Evolutionary conservation across 1,284 basidiomycete species (phyloP).

Genomic region (Ceratobasidium sp.): DNA sequence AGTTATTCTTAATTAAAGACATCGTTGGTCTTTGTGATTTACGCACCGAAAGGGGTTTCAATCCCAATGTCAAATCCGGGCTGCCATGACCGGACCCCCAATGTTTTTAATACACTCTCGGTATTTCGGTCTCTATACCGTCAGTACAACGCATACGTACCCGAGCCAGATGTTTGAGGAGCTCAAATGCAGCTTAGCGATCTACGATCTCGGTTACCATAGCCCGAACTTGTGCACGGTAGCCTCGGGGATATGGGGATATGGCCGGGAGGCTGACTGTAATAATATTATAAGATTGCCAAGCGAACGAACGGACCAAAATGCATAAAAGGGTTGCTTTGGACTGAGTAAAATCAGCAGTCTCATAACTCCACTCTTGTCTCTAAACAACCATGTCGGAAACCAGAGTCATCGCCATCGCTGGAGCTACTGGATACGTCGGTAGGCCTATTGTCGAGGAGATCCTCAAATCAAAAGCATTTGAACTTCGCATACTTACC

Average conservation of each 20-base stretch:
- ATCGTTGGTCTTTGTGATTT: no score
- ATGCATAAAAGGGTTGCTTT: background rate
- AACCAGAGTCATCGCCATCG: slow-evolving; percentile 38
- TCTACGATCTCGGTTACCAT: background rate
- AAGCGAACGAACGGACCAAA: background rate
- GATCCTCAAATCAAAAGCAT: slow-evolving; percentile 16
- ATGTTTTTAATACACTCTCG: no score
- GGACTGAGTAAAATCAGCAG: background rate
- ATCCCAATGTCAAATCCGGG: no score
- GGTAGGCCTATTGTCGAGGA: slow-evolving; percentile 35
- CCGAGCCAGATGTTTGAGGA: background rate
- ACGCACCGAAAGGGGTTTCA: no score
- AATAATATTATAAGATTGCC: background rate
- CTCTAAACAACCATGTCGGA: slow-evolving; percentile 32
- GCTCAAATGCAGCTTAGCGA: background rate
- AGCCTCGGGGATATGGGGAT: background rate
- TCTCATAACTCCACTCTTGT: background rate
- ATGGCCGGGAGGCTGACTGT: background rate
- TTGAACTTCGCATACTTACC: slow-evolving; percentile 37
- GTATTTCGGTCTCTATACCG: no score
- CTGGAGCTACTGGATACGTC: slow-evolving; percentile 42
- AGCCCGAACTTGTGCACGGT: background rate
- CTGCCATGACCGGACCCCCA: no score
- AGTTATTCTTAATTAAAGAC: no score
- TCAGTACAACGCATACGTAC: no score